Base-by-base conservation (phyloP, 2,329 filamentous ascomycete genomes). In the Paramyrothecium sp. region DNA sequence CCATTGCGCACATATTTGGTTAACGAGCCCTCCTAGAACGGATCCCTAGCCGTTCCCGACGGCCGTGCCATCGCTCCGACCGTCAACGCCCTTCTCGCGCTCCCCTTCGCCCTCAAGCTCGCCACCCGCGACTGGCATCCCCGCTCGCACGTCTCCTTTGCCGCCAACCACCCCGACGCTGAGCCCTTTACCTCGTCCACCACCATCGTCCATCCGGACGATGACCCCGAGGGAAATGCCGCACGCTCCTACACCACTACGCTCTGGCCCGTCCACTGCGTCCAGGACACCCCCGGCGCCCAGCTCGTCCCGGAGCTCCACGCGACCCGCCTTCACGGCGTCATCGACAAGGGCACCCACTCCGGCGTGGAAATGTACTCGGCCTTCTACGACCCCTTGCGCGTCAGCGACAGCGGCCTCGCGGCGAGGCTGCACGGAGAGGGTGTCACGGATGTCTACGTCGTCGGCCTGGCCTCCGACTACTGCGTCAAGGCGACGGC, bases 121-220 rank as follows among this genome's bases (percentile, higher is more conserved):
- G 92, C 91, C 49, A 97, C 94, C n/a, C 89, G 92, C 71, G 95
- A 99, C 83, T 96, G 86, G 80, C 95, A 99, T 70, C 95, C 95
- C 0, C 64, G 67, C 2, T 75, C 89, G 68, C 94, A 98, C 79
- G 81, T 96, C 71, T 97, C 94, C 47, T 99, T 99, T 74, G 92
- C 92, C 13, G 77, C 81, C 26, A 96, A 93, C 74, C 93, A 98
- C 73, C 61, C 74, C 62, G 58, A 83, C 66, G 88, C 89, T 67
- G 78, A 38, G 59, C 86, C 94, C 0, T 97, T 90, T 71, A 77
- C 81, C 34, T 89, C 89, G 44, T 76, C 74, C 33, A 78, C 86
- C 54, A 85, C 78, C 3, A 86, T 97, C 68, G 69, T 69, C 54
- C 91, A 93, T 73, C 90, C 90, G 2, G 63, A 75, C 61, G 86